phyloP scores from a whole-genome alignment of 352 stramenopile species.

The Phytophthora cryptogea region DNA sequence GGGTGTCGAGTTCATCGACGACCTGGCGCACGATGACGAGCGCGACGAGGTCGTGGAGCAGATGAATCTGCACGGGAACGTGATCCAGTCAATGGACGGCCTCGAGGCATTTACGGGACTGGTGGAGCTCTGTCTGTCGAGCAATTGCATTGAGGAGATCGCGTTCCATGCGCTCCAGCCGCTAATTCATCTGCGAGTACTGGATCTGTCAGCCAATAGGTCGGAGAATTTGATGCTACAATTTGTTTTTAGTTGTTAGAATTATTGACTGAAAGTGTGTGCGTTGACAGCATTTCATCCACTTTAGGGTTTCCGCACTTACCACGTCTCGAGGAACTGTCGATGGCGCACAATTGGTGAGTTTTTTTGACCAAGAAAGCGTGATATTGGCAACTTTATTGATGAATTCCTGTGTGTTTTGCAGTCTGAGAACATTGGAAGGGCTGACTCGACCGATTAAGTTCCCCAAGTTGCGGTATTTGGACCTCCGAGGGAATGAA shows the following conservation, averaged over 20 bases:
- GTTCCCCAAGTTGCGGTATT: slow-evolving; percentile 68
- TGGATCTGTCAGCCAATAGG: slow-evolving; percentile 83
- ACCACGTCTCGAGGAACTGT: slow-evolving; percentile 68
- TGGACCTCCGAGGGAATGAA: slow-evolving; percentile 75
- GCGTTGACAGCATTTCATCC: slow-evolving; percentile 36
- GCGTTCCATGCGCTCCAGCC: slow-evolving; percentile 64
- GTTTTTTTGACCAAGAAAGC: slow-evolving; percentile 2
- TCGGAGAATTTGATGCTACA: slow-evolving; percentile 12
- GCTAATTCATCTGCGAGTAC: slow-evolving; percentile 61
- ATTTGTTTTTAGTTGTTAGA: background rate
- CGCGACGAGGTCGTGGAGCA: slow-evolving; percentile 61
- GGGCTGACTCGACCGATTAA: slow-evolving; percentile 67
- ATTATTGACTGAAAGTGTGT: slow-evolving; percentile 5
- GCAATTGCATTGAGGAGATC: slow-evolving; percentile 80
- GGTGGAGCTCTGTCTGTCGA: slow-evolving; percentile 80
- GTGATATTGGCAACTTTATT: background rate
- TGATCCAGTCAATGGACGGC: slow-evolving; percentile 64
- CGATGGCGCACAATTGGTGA: slow-evolving; percentile 70
- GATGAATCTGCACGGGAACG: slow-evolving; percentile 82
- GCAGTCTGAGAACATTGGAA: slow-evolving; percentile 54
- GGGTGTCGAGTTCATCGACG: slow-evolving; percentile 42
- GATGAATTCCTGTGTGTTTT: background rate
- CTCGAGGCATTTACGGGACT: slow-evolving; percentile 65
- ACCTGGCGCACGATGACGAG: slow-evolving; percentile 44
- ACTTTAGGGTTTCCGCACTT: slow-evolving; percentile 66